Conservation (phyloP, 2,329 filamentous ascomycete genomes). For the Lizonia empirigonia region DNA sequence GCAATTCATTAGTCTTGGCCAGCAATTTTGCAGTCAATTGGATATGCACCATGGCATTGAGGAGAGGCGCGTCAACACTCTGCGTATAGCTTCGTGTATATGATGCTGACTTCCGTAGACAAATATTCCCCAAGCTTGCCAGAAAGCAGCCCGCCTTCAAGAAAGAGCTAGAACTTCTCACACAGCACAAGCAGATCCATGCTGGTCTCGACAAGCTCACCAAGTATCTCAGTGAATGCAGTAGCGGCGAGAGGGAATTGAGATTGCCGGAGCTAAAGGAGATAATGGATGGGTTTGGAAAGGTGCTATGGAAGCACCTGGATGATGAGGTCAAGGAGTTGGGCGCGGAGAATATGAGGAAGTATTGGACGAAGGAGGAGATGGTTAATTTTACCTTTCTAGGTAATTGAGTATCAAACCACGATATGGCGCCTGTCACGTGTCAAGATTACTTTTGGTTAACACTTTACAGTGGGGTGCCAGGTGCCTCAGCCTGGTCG, state of each 20-base stretch:
- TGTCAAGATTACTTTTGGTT: too few relatives aligned
- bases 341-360: conserved; percentile 85
- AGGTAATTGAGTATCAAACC: too few relatives aligned
- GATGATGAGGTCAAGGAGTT: conserved; percentile 82
- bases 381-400: conserved; percentile 71
- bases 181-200: conserved; percentile 81
- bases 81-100: too few relatives aligned
- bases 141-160: conserved; percentile 79
- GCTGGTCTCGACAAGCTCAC: conserved; percentile 71
- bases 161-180: conserved; percentile 67
- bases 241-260: conserved; percentile 65
- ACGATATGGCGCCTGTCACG: too few relatives aligned
- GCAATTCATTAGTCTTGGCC: conserved; percentile 69
- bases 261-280: conserved; percentile 64
- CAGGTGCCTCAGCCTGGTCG: too few relatives aligned
- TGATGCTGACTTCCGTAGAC: too few relatives aligned
- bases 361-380: conserved; percentile 79
- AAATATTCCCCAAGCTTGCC: conserved; percentile 80
- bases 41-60: conserved; percentile 81
- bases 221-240: conserved; percentile 68
- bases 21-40: conserved; percentile 74
- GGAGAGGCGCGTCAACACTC: conserved; percentile 62
- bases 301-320: conserved; percentile 80
- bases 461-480: too few relatives aligned
- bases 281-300: conserved; percentile 78